Base-by-base conservation (phyloP, 2,329 filamentous ascomycete species). In the Helotiales sp. region DNA sequence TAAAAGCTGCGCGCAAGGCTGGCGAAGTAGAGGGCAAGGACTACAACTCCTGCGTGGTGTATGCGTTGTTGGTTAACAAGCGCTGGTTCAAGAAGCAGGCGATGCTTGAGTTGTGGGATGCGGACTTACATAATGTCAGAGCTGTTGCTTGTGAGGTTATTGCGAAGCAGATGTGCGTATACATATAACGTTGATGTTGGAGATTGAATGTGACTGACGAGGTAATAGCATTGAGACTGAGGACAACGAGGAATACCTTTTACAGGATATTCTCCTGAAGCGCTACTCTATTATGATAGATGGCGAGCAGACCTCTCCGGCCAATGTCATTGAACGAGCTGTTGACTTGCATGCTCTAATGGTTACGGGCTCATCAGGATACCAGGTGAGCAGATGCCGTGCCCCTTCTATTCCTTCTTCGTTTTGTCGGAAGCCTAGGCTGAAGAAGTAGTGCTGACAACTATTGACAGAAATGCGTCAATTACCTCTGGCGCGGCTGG, bases 401-500 rank as follows among this genome's bases (percentile, higher is more conserved):
- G 13, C 40, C 40, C 7, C 40, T 40, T 13, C 34, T 40, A n/a
- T 15, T 40, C 37, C 17, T 15, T 40, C 37, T 15, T 40, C 13
- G 37, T 5, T n/a, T n/a, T n/a, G n/a, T n/a, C n/a, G n/a, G n/a
- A n/a, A n/a, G n/a, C n/a, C n/a, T n/a, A 40, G 37, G 10, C 13
- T 15, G 37, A 17, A 34, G 15, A 13, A 11, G 3, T 32, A n/a
- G 17, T 13, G 30, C 52, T 55, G 13, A 55, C 13, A 20, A 11
- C 4, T 24, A 2, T 13, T 22, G 2, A 37, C 11, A 76, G 72
- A 97, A 96, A 81, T 98, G 95, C 77, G 93, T 98, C 75, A 88
- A 86, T 69, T 93, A 96, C 76, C 88, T 99, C 8, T 99, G 96
- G 96, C 88, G 89, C 69, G 96, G 96, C 24, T 99, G 96, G 96